phyloP scores from a whole-genome alignment of 2,329 filamentous ascomycete genomes.

The Phyllosticta citriasiana region DNA sequence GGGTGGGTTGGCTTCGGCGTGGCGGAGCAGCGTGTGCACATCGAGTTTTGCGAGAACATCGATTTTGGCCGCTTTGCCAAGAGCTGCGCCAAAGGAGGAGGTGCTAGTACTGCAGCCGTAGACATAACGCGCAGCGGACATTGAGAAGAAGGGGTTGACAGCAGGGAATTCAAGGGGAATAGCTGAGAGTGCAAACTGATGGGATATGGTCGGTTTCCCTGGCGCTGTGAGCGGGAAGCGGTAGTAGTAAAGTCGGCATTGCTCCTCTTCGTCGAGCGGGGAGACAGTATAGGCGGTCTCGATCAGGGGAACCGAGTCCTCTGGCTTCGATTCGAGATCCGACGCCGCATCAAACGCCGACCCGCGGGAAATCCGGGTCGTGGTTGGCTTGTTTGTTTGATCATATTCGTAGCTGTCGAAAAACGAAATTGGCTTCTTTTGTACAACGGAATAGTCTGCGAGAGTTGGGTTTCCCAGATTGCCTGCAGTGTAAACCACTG shows the following conservation, averaged over 20 bases:
- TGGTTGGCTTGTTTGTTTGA: slow-evolving; percentile 16
- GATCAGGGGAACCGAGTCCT: slow-evolving; percentile 21
- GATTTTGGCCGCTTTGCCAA: slow-evolving; percentile 57
- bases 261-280: slow-evolving; percentile 43
- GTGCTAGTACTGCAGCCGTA: slow-evolving; percentile 57
- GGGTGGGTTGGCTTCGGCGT: slow-evolving; percentile 39
- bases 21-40: slow-evolving; percentile 41
- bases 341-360: slow-evolving; percentile 18
- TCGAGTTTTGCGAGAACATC: slow-evolving; percentile 56
- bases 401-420: slow-evolving; percentile 34
- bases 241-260: slow-evolving; percentile 63
- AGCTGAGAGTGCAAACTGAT: slow-evolving; percentile 55
- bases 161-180: slow-evolving; percentile 62
- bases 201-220: slow-evolving; percentile 52
- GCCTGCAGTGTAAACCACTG: slow-evolving; percentile 54
- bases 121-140: slow-evolving; percentile 50
- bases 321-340: slow-evolving; percentile 12
- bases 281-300: slow-evolving; percentile 7
- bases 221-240: slow-evolving; percentile 41
- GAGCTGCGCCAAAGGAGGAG: slow-evolving; percentile 47
- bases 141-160: slow-evolving; percentile 44
- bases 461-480: slow-evolving; percentile 45
- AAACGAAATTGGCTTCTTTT: slow-evolving; percentile 32
- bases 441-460: slow-evolving; percentile 14
- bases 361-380: neutral